Evolutionary conservation across 768 basidiomycete genomes (phyloP).

Genomic region (Collybia sp.): DNA sequence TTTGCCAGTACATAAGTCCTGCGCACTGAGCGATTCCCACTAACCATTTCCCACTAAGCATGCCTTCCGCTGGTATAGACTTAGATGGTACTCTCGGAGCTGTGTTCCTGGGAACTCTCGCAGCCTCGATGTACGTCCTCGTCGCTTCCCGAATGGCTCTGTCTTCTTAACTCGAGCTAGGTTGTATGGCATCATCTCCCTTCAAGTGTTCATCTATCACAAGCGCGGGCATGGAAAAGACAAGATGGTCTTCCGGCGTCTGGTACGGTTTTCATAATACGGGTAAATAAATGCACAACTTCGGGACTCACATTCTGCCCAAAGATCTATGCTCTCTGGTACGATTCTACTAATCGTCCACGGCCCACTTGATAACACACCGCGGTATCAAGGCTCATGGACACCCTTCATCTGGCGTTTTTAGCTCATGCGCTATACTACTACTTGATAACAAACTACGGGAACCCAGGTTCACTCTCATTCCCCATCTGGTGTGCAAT

Average conservation of each 20-base stretch:
- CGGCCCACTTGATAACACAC: not conserved
- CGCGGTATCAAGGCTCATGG: constrained; percentile 22
- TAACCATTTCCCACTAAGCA: too few relatives aligned
- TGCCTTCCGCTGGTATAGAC: not conserved
- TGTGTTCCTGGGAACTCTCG: constrained; percentile 36
- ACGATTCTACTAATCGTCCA: not conserved
- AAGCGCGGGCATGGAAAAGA: too few relatives aligned
- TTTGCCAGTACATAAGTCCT: too few relatives aligned
- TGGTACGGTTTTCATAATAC: too few relatives aligned
- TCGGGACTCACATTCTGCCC: constrained; percentile 3
- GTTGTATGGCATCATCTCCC: constrained; percentile 14
- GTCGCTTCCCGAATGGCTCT: not conserved
- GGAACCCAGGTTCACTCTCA: constrained; percentile 18
- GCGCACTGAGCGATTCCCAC: too few relatives aligned
- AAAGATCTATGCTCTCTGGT: constrained; percentile 23
- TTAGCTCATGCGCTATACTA: constrained; percentile 28
- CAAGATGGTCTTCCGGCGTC: too few relatives aligned
- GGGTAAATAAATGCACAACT: too few relatives aligned
- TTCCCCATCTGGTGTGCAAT: constrained; percentile 23
- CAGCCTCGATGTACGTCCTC: constrained; percentile 30
- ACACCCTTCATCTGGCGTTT: constrained; percentile 27
- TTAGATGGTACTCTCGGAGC: constrained; percentile 38
- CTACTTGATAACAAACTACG: constrained; percentile 29
- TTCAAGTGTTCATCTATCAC: too few relatives aligned
- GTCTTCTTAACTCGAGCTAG: constrained; percentile 20